phyloP scores from a whole-genome alignment of 2,329 filamentous ascomycete genomes.

The Sporothrix curviconia region DNA sequence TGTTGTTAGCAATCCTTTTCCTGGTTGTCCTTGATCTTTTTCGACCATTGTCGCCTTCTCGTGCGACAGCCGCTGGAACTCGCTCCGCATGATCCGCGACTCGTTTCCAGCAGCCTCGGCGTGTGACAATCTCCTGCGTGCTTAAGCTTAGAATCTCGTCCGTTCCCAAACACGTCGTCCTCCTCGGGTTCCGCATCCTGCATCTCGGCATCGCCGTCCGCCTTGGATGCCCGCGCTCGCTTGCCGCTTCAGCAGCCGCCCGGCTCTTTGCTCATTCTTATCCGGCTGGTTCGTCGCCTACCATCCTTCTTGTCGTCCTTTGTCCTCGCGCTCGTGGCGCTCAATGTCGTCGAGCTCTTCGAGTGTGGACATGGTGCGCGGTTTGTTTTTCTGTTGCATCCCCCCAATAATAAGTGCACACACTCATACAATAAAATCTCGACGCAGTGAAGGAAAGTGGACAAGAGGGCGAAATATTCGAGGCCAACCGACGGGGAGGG shows the following conservation, averaged over 20 bases:
- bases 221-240: conserved; percentile 37
- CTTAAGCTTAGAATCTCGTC: conserved; percentile 87
- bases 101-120: conserved; percentile 95
- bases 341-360: conserved; percentile 89
- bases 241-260: conserved; percentile 30
- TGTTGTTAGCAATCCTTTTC: conserved; percentile 99
- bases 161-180: conserved; percentile 80
- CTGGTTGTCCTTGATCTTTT: conserved; percentile 98
- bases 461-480: neutral
- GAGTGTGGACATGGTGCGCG: conserved; percentile 69
- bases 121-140: conserved; percentile 89
- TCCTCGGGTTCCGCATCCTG: conserved; percentile 70
- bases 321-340: conserved; percentile 68
- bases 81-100: conserved; percentile 96
- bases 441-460: neutral
- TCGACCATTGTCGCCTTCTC: conserved; percentile 93
- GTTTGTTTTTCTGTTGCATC: neutral
- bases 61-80: conserved; percentile 86
- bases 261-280: conserved; percentile 52
- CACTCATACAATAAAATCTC: too few species aligned
- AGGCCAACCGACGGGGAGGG: too few species aligned
- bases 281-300: conserved; percentile 24
- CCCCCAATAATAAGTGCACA: too few species aligned
- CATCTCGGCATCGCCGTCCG: conserved; percentile 81
- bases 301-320: conserved; percentile 31